Evolutionary conservation across 1,284 basidiomycete genomes (phyloP), one percentile per base, ranked within the genome.

Genomic region (Gomphus bonarii): DNA sequence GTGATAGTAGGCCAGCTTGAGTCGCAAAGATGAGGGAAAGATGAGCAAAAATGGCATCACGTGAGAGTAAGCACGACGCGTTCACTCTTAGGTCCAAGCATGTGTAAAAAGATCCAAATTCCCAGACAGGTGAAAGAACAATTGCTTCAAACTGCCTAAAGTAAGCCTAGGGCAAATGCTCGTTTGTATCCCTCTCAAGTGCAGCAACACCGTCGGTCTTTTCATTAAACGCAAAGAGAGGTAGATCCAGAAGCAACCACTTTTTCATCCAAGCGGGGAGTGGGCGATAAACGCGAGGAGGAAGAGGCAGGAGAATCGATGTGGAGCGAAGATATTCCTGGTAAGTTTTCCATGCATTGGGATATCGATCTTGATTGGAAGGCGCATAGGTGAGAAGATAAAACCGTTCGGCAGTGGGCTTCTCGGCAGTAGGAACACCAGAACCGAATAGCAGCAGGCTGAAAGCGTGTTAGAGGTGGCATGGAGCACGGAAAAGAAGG

Each of bases 401-500:
- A 65, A 79, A 85, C 62, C 76, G 78, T 64, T 81, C 77, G 4
- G 84, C 84, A 20, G 78, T 75, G 0, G 85, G 84, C 67, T 86
- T 88, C 66, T 88, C 85, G 1, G 84, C 83, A 0, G 81, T 81
- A 0, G 86, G 87, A 16, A 90, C 65, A 2, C 86, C 87, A 3
- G 84, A 85, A 2, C 75, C 79, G 67, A 85, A 86, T 68, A 84
- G 75, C 9, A 87, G 71, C 18, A 88, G 69, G 40, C 80, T 84
- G 61, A 60, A 55, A 49, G 57, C 16, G 66, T 60, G 16, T 62
- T 50, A 58, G 46, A 33, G 16, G 54, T 25, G 14, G n/a, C 9
- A 50, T 5, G 31, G 50, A 22, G 16, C 11, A 28, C 16, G 31
- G 35, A 8, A 53, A 22, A 50, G 50, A 10, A 5, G 31, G 28